Conservation (phyloP, 805 yeast genomes). For the Saccharomyces eubayanus region DNA sequence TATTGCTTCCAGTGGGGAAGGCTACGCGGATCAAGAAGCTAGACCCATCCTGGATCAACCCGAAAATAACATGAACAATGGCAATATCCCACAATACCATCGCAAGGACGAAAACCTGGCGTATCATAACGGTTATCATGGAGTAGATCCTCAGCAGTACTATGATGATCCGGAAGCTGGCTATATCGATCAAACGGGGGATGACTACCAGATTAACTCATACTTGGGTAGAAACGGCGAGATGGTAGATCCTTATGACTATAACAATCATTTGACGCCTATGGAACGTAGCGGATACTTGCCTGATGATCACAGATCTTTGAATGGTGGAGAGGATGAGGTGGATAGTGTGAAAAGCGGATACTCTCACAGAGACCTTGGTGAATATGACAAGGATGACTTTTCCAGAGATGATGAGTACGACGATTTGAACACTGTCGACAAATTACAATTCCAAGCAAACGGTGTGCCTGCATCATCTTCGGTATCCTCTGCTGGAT, state of each 20-base stretch:
- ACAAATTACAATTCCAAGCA: constrained; percentile 5
- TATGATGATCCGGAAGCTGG: constrained; percentile 20
- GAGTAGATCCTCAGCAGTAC: neutral
- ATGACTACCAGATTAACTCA: constrained; percentile 30
- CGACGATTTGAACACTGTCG: constrained; percentile 15
- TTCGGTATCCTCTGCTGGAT: constrained; percentile 6
- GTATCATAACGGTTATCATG: constrained; percentile 1
- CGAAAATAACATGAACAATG: constrained; percentile 1
- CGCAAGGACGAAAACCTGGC: neutral
- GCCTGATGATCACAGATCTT: neutral
- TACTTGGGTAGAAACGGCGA: constrained; percentile 29
- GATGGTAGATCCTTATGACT: constrained; percentile 30
- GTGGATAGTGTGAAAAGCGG: neutral
- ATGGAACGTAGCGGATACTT: neutral
- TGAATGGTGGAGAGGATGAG: neutral
- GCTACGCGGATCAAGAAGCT: constrained; percentile 9
- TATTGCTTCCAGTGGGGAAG: constrained; percentile 4
- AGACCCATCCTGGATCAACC: constrained; percentile 20
- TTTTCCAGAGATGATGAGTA: constrained; percentile 1
- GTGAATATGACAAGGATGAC: constrained; percentile 16
- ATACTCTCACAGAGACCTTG: constrained; percentile 17
- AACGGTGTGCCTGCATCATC: constrained; percentile 10
- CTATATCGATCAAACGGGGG: constrained; percentile 29
- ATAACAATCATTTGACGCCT: constrained; percentile 1
- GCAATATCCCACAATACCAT: neutral